Percentiles rank a stretch among this genome's conserved stretches.
These are phyloP conservation scores for Cunninghamia lanceolata DNA, from an alignment of 75 land plant species.

Conservation along the genomic window DNA sequence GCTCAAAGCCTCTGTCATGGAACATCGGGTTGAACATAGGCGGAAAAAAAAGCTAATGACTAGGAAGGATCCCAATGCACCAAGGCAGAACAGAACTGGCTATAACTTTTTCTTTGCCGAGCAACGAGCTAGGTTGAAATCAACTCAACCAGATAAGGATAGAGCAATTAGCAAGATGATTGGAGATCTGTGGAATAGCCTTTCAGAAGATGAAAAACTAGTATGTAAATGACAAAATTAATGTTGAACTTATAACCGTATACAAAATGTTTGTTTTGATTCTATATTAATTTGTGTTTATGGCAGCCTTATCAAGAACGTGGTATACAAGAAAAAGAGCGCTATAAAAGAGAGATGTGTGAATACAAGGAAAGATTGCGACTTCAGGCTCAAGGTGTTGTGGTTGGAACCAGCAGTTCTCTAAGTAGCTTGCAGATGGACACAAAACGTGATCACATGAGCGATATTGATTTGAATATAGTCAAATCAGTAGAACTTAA, in stretches of 20 bases:
- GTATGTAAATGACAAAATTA: conserved; percentile 30
- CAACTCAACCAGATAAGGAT: conserved; percentile 61
- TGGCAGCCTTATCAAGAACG: conserved; percentile 48
- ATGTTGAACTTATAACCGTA: not conserved
- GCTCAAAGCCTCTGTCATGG: not conserved
- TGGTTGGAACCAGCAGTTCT: not conserved
- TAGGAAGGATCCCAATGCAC: conserved; percentile 69
- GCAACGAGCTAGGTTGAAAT: conserved; percentile 61
- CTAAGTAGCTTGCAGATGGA: not conserved
- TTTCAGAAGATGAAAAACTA: conserved; percentile 60
- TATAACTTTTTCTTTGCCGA: conserved; percentile 94
- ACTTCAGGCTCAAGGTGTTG: not conserved
- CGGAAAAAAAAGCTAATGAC: conserved; percentile 37
- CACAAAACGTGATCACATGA: not conserved
- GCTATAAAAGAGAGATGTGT: conserved; percentile 32
- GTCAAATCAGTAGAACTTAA: not conserved
- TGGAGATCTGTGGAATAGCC: conserved; percentile 78
- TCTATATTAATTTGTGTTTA: not conserved
- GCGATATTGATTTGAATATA: not conserved
- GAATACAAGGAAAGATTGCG: conserved; percentile 23
- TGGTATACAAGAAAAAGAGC: conserved; percentile 38
- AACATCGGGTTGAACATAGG: conserved; percentile 18
- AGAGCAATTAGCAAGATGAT: conserved; percentile 87
- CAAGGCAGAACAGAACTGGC: conserved; percentile 81
- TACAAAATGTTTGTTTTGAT: not conserved